Evolutionary conservation across 2,329 filamentous ascomycete genomes (phyloP).

Genomic region (Microcyclospora tardicrescens): DNA sequence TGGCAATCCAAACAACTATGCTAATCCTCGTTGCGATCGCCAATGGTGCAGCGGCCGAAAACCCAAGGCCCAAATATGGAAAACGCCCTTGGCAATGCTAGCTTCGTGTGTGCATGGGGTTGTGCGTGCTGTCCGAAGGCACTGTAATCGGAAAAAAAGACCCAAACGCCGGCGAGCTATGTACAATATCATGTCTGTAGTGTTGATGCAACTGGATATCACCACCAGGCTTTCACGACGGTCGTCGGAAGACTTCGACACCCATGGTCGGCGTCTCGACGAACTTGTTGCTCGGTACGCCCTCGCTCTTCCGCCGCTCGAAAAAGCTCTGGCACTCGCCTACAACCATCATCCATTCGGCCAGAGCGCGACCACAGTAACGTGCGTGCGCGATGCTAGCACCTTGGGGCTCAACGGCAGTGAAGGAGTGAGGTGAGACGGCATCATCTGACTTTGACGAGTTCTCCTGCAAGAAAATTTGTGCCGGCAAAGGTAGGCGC

Average conservation of each 20-base stretch:
- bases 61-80: no score
- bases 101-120: no score
- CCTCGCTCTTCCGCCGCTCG: constrained; percentile 61
- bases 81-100: no score
- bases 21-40: no score
- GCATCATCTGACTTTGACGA: constrained; percentile 7
- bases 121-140: no score
- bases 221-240: neutral
- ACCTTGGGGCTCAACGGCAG: constrained; percentile 24
- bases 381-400: constrained; percentile 32
- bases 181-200: no score
- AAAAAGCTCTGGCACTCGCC: constrained; percentile 72
- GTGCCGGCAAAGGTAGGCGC: constrained; percentile 56
- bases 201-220: no score
- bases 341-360: constrained; percentile 65
- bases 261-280: constrained; percentile 57
- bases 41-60: no score
- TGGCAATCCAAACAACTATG: no score
- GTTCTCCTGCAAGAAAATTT: constrained; percentile 44
- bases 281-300: constrained; percentile 50
- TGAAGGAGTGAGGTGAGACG: constrained; percentile 7
- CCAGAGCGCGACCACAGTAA: constrained; percentile 59
- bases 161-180: no score
- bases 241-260: constrained; percentile 45
- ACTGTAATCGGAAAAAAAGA: no score